These are phyloP conservation scores for Strombidium stylifer DNA, from an alignment of 73 alveolate genomes.

Conservation along the genomic window DNA sequence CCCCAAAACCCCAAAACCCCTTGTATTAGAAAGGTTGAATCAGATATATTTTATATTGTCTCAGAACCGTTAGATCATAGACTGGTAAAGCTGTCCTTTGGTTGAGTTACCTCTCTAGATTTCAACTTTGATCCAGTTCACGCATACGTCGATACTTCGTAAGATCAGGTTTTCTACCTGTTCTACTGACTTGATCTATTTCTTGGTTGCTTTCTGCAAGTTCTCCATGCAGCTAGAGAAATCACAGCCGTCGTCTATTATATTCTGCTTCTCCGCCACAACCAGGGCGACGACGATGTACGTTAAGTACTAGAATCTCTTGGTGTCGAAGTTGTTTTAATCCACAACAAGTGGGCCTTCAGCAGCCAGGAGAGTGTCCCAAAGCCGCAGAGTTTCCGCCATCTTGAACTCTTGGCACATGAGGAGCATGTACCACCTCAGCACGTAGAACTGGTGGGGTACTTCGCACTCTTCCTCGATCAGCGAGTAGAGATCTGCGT, in stretches of 20 bases:
- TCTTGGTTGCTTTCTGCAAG: slow-evolving; percentile 7
- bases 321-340: too few relatives aligned
- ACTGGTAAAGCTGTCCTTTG: too few relatives aligned
- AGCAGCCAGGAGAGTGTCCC: slow-evolving; percentile 73
- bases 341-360: too few relatives aligned
- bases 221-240: slow-evolving; percentile 53
- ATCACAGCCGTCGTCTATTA: slow-evolving; percentile 39
- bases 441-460: slow-evolving; percentile 64
- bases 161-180: too few relatives aligned
- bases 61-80: too few relatives aligned
- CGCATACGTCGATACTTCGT: too few relatives aligned
- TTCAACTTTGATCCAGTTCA: too few relatives aligned
- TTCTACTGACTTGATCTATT: too few relatives aligned
- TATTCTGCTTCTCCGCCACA: neutral
- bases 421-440: slow-evolving; percentile 80
- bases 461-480: slow-evolving; percentile 49
- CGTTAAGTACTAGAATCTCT: slow-evolving; percentile 30
- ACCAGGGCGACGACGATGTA: slow-evolving; percentile 51
- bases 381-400: slow-evolving; percentile 66
- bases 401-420: slow-evolving; percentile 79
- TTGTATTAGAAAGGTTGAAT: too few relatives aligned
- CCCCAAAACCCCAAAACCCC: too few relatives aligned
- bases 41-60: too few relatives aligned
- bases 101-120: too few relatives aligned
- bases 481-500: slow-evolving; percentile 54